Evolutionary conservation across 2,329 filamentous ascomycete genomes (phyloP), one percentile per base, ranked within the genome.

Genomic region (Ascochyta viciae-villosae): DNA sequence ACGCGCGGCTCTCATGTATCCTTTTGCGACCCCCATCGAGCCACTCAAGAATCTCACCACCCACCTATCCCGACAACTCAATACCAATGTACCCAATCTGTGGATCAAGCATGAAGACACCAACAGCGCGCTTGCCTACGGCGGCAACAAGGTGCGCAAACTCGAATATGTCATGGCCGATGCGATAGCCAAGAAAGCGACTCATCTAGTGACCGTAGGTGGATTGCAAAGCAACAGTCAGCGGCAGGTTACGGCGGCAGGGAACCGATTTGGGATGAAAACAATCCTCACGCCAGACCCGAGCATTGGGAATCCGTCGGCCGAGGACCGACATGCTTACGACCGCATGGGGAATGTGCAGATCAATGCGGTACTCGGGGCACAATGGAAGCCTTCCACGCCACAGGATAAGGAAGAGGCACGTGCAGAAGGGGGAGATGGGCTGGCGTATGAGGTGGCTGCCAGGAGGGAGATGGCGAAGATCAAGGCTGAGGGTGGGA

Each of bases 101-200:
- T 56, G 53, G 53, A 50, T 56, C 42, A 56, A 56, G 24, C 53
- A 56, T 22, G 53, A 56, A 50, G 47, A 56, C 5, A 50, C 42
- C 16, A 56, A 56, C 31, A 56, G 53, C 15, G 53, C 53, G 31
- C 53, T 56, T 2, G 53, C 53, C 4, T 55, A 55, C 19, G 52
- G 52, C 23, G 52, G 52, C 41, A 55, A 55, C 37, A 55, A 56
- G 33, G 47, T 56, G 31, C 53, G 53, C 23, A 56, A 56, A 34
- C 42, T 56, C 6, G 47, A 56, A 34, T 56, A 56, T 12, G 53
- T 56, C 6, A 40, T 56, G 6, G 53, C 53, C 16, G 53, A 56
- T 13, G 53, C 53, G 12, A 19, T 50, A 4, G 47, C 53, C 24
- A 46, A 43, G 42, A 56, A 51, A 22, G 53, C 53, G 16, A 56